phyloP scores from a whole-genome alignment of 2,329 filamentous ascomycete species.

The Aspergillus spinulosporus region DNA sequence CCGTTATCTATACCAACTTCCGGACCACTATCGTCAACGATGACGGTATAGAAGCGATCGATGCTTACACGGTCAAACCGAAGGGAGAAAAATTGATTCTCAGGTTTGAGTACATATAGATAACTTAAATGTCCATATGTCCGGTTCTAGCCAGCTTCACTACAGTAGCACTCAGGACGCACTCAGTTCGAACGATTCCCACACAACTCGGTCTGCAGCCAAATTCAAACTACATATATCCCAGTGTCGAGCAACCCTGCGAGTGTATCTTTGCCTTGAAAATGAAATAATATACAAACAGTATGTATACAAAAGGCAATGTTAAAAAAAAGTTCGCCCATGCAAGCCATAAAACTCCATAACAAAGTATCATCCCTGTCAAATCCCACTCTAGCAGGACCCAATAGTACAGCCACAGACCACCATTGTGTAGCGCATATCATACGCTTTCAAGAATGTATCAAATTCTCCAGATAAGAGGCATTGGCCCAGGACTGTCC shows the following conservation, averaged over 20 bases:
- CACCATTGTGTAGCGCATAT: not conserved
- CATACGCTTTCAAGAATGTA: not conserved
- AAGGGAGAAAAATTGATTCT: slow-evolving; percentile 60
- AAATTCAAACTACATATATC: not conserved
- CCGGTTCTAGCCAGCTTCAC: not conserved
- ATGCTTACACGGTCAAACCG: slow-evolving; percentile 64
- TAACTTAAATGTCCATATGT: not conserved
- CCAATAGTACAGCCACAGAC: not conserved
- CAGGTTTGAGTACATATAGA: slow-evolving; percentile 48
- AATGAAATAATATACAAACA: slow-evolving; percentile 18
- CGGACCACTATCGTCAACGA: slow-evolving; percentile 62
- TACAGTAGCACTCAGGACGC: not conserved
- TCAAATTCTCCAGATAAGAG: not conserved
- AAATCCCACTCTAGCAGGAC: not conserved
- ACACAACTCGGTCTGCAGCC: not conserved
- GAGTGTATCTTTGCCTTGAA: not conserved
- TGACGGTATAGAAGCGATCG: slow-evolving; percentile 63
- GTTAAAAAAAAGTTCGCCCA: slow-evolving; percentile 1
- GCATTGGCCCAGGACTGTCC: not conserved
- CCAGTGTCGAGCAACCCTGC: not conserved
- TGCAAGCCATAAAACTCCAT: slow-evolving; percentile 16
- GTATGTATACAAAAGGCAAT: slow-evolving; percentile 15
- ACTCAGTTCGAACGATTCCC: not conserved
- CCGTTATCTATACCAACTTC: slow-evolving; percentile 70
- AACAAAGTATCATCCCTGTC: not conserved